Conservation (phyloP, 345 rosid genomes). For the Eucalyptus marginata region DNA sequence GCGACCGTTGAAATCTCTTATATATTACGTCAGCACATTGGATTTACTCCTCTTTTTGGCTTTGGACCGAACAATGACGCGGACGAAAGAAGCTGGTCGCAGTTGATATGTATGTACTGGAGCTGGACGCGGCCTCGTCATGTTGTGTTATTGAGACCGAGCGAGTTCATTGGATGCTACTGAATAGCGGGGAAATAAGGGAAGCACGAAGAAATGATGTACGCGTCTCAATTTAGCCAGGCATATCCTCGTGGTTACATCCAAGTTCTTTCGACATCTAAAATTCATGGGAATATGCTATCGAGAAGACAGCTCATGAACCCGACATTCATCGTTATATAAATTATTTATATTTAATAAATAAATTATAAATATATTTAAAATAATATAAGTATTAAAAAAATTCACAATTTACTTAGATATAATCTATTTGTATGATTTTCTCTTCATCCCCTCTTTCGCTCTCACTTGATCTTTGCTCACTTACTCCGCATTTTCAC, state of each 20-base stretch:
- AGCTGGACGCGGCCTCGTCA: neutral
- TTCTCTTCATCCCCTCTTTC: too few relatives aligned
- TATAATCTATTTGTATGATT: too few relatives aligned
- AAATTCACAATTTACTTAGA: rapidly evolving
- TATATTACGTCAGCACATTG: neutral
- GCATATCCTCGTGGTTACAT: neutral
- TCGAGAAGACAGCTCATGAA: neutral
- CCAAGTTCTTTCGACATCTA: neutral
- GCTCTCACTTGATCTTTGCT: too few relatives aligned
- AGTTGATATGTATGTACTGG: neutral
- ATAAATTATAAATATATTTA: too few relatives aligned
- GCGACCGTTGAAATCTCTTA: neutral
- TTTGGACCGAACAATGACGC: neutral
- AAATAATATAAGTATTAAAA: too few relatives aligned
- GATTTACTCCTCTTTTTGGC: neutral
- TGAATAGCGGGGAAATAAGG: neutral
- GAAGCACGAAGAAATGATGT: neutral
- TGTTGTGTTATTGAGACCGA: neutral
- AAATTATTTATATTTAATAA: too few relatives aligned
- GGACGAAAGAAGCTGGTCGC: neutral
- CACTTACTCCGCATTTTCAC: too few relatives aligned
- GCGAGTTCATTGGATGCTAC: neutral
- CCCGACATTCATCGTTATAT: rapidly evolving
- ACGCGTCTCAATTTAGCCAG: neutral
- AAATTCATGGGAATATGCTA: neutral